Evolutionary conservation across 176 grass and related monocot genomes (phyloP), one percentile per base, ranked within the genome.

Genomic region (Urochloa ruziziensis): DNA sequence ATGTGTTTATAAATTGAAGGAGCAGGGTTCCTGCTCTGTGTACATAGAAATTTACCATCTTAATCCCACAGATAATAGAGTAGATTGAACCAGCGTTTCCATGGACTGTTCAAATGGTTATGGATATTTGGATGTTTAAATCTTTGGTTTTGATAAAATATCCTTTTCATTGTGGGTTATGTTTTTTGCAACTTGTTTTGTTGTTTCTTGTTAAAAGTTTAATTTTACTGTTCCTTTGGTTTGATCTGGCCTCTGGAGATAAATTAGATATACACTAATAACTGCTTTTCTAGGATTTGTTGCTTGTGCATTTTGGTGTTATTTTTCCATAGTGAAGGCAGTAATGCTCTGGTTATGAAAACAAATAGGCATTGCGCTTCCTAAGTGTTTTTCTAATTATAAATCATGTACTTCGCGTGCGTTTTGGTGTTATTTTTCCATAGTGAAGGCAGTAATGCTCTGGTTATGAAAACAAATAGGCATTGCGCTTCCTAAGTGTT

Each of bases 301-400:
- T 77, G 16, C 48, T 23, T 58, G 5, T 77, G 34, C 49, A 46
- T 39, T 83, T 84, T 65, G 58, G 40, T 29, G 13, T 62, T 82
- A 3, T 25, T 72, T 19, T 44, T 34, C 17, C 49, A 44, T 67
- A 32, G 10, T 56, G 25, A 18, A n/a, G 11, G 58, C 23, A 34
- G 15, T 69, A 60, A 25, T 60, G 35, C 9, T 68, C 56, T 60
- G 27, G 8, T 53, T 69, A 17, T 68, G 36, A 18, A 11, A 24
- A 40, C 61, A 63, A 35, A 40, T 37, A 4, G 32, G 27, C 34
- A 56, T 48, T 17, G 0, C 23, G 14, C 18, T 0, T 24, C 24
- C 7, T 16, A 46, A 67, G 16, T 34, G 13, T 10, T 74, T 80
- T 11, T 44, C 64, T 44, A 52, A 52, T 52, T 18, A 52, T 30